Evolutionary conservation across 352 stramenopile species (phyloP), one percentile per base, ranked within the genome.

Genomic region (Pythium utonaiense): DNA sequence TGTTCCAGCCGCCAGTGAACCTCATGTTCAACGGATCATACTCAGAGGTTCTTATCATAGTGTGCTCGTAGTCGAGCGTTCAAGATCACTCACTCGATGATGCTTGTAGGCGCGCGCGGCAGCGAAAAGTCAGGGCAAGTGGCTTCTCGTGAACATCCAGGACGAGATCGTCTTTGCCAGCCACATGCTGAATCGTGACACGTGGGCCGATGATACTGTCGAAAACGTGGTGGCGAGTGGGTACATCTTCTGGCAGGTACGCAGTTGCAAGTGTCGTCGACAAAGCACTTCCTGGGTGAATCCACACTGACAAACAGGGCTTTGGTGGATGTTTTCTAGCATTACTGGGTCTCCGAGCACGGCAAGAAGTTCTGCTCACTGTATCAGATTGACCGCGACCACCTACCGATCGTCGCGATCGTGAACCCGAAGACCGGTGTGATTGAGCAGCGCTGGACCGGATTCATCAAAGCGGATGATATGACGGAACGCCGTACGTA

Each of bases 111-210:
- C 80, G 36, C 80, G 80, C 24, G 73, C 72, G 31, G 74, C 77
- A 22, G 93, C 93, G 33, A 97, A 93, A 59, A 91, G 89, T 44
- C 80, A 88, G 28, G 66, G 77, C 53, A 93, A 97, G 54, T 98
- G 90, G 89, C 75, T 98, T 13, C 69, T 98, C 28, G 93, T 98
- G 27, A 98, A 98, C 76, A 88, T 98, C 34, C 93, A 98, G 63
- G 82, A 94, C 64, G 89, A 98, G 70, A 91, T 86, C 25, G 90
- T 98, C 50, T 98, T 98, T 78, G 74, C 89, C 6, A 97, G 88
- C 75, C 91, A 98, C 77, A 96, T 96, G 63, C 78, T 98, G 24
- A 98, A 98, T 73, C 78, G 95, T 19, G 95, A 98, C 76, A 96
- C 96, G 47, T 98, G 95, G 95, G 81, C 87, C 53, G 89, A 98